phyloP scores from a whole-genome alignment of 176 grass and related monocot genomes.

The Oryza glumipatula region DNA sequence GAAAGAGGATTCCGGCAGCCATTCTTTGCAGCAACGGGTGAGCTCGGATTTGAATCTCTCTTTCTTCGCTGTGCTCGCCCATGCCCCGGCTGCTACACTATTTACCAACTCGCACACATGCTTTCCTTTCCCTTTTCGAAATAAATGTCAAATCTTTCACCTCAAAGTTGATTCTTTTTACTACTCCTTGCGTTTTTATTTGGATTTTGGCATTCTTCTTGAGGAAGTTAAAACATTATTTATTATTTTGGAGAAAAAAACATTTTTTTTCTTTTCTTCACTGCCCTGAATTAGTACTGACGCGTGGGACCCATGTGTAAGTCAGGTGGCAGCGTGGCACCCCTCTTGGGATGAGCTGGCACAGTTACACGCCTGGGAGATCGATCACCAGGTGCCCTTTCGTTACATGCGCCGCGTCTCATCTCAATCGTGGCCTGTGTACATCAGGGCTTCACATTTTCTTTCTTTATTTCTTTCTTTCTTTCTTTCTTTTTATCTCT shows the following conservation, averaged over 20 bases:
- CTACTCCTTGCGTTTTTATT: too few relatives aligned
- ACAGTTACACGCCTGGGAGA: constrained; percentile 74
- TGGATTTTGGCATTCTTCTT: too few relatives aligned
- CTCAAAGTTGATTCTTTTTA: too few relatives aligned
- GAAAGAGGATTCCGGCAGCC: constrained; percentile 26
- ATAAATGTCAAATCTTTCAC: too few relatives aligned
- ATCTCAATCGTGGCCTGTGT: not conserved
- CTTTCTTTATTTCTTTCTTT: too few relatives aligned
- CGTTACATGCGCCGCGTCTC: constrained; percentile 48
- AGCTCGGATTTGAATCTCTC: not conserved
- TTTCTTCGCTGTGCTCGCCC: not conserved
- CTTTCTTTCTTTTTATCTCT: too few relatives aligned
- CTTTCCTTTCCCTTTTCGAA: too few relatives aligned
- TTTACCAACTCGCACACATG: not conserved
- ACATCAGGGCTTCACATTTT: constrained; percentile 47
- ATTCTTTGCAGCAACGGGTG: constrained; percentile 8
- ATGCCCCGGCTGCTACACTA: constrained; percentile 43
- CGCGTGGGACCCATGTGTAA: constrained; percentile 43
- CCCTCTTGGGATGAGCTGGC: constrained; percentile 48
- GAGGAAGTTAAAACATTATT: too few relatives aligned
- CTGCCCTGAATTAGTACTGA: not conserved
- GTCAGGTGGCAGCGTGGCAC: constrained; percentile 58
- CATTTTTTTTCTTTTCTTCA: too few relatives aligned
- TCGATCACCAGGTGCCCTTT: constrained; percentile 18
- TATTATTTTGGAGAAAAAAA: too few relatives aligned